phyloP scores from a whole-genome alignment of 805 yeast species.

The Jamesozyma hellenica region DNA sequence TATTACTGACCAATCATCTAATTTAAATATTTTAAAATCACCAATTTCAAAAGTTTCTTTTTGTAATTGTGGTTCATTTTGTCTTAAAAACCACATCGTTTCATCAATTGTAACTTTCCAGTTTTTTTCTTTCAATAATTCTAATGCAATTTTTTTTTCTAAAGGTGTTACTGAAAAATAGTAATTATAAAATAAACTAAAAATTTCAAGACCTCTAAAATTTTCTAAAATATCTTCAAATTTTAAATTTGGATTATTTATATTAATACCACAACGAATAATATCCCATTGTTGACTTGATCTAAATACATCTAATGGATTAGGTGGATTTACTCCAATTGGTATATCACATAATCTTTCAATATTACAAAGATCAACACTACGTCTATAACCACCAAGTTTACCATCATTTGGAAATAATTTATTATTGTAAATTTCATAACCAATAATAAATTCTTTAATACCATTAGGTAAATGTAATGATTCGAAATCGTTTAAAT shows the following conservation, averaged over 20 bases:
- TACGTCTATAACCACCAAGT: constrained; percentile 24
- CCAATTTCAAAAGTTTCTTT: constrained; percentile 35
- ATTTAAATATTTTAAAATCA: constrained; percentile 36
- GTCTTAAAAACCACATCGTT: constrained; percentile 33
- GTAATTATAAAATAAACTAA: constrained; percentile 36
- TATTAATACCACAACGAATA: constrained; percentile 17
- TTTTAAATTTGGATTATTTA: constrained; percentile 6
- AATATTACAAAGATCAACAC: constrained; percentile 20
- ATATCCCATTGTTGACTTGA: constrained; percentile 29
- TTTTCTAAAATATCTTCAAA: constrained; percentile 16
- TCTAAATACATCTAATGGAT: constrained; percentile 29
- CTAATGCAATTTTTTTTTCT: constrained; percentile 32
- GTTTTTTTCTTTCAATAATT: constrained; percentile 28
- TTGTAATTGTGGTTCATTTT: constrained; percentile 30
- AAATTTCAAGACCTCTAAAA: constrained; percentile 25
- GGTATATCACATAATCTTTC: constrained; percentile 22
- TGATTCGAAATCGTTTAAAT: constrained; percentile 14
- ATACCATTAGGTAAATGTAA: constrained; percentile 26
- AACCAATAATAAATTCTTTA: constrained; percentile 28
- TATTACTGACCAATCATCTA: constrained; percentile 34
- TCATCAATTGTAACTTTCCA: constrained; percentile 32
- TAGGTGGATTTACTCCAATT: constrained; percentile 26
- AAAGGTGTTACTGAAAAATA: constrained; percentile 35
- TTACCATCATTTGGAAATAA: constrained; percentile 16
- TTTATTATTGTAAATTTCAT: constrained; percentile 16